Evolutionary conservation across 2,329 filamentous ascomycete species (phyloP).

Genomic region (Zarea fungicola): DNA sequence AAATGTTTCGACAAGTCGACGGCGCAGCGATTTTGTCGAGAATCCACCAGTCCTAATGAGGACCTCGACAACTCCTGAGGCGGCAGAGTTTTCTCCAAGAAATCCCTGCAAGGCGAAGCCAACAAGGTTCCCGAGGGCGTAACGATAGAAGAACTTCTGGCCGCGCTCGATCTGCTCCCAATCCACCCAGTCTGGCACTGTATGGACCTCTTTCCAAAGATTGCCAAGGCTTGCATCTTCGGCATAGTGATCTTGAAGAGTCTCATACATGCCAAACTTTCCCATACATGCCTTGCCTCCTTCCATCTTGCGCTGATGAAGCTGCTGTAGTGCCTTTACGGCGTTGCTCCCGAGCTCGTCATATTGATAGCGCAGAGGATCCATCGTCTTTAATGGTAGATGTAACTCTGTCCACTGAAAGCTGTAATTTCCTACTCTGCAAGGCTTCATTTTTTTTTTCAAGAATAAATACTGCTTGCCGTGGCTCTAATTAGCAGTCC

Average conservation of each 20-base stretch:
- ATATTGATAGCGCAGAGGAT: slow-evolving; percentile 16
- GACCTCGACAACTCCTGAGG: slow-evolving; percentile 57
- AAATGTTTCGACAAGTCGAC: slow-evolving; percentile 47
- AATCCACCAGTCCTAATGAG: slow-evolving; percentile 63
- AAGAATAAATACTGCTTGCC: no score
- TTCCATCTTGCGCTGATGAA: slow-evolving; percentile 1
- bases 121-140: slow-evolving; percentile 55
- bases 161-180: slow-evolving; percentile 61
- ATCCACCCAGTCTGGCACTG: slow-evolving; percentile 60
- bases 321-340: slow-evolving; percentile 16
- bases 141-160: slow-evolving; percentile 60
- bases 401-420: slow-evolving; percentile 20
- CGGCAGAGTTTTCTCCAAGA: slow-evolving; percentile 38
- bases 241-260: slow-evolving; percentile 36
- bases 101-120: slow-evolving; percentile 37
- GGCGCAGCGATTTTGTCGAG: slow-evolving; percentile 52
- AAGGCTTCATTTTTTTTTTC: background rate
- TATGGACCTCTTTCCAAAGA: slow-evolving; percentile 55
- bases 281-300: background rate
- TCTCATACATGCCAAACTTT: background rate
- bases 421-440: slow-evolving; percentile 16
- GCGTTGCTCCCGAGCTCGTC: slow-evolving; percentile 18
- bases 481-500: no score
- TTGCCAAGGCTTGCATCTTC: slow-evolving; percentile 39
- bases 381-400: slow-evolving; percentile 13